Base-by-base conservation (phyloP, 2,329 filamentous ascomycete genomes). In the Colletotrichum cereale region DNA sequence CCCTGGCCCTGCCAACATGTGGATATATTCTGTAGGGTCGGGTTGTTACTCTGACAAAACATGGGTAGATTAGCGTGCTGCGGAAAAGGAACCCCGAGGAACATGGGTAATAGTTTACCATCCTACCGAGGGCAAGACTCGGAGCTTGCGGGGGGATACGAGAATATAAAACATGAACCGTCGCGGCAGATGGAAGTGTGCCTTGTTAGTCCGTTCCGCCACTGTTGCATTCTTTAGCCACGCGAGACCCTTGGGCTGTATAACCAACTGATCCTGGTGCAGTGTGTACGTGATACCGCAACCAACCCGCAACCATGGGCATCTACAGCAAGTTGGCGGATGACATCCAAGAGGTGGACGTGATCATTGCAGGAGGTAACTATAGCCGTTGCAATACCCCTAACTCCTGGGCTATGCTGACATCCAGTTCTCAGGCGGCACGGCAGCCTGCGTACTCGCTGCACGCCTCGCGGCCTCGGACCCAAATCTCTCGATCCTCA, bases 401-500 rank as follows among this genome's bases (percentile, higher is more conserved):
- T 10, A n/a, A 5, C 4, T 2, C 21, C 16, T 24, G 18, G 18
- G n/a, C 11, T n/a, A 2, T 44, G 44, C 42, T 64, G 29, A 72
- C 53, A 6, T 34, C 67, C 10, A 50, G n/a, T n/a, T 31, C 16
- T 67, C 65, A 82, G 85, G 85, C 64, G 85, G 85, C 24, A 81
- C 84, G 4, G 84, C 85, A 44, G 85, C 84, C 24, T 85, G 85
- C 73, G 81, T 86, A 24, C 78, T 87, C 44, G 86, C 86, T 24
- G 83, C 81, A 3, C 81, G 87, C 52, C 82, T 89, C 5, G 84
- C 86, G 4, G 83, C 84, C 67, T 84, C 85, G 0, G 83, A 87
- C 56, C 85, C 84, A 1, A 79, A 81, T 24, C 79, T 88, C 2
- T 83, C 82, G 16, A 84, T 89, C 52, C 79, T 89, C 14, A 79